A percentile compares a stretch with the other conserved stretches of the same genome.
These are phyloP conservation scores for Grigorovia transvaalensis DNA, from an alignment of 805 yeast genomes.

Conservation along the genomic window DNA sequence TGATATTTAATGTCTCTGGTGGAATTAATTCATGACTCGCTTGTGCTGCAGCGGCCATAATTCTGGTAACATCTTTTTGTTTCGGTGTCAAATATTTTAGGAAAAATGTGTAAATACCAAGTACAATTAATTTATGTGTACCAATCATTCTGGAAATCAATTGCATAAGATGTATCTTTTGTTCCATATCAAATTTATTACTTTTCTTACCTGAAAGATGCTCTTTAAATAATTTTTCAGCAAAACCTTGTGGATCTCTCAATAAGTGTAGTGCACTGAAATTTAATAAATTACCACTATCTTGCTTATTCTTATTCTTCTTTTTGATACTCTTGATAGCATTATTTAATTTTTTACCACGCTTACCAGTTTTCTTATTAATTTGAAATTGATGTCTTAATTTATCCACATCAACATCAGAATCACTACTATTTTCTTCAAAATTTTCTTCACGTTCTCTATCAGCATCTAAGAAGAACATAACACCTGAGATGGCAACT, in stretches of 20 bases:
- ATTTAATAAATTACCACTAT: slow-evolving; percentile 50
- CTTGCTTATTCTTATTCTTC: slow-evolving; percentile 46
- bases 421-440: slow-evolving; percentile 56
- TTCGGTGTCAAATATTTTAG: slow-evolving; percentile 88
- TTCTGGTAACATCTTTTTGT: slow-evolving; percentile 87
- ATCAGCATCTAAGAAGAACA: slow-evolving; percentile 91
- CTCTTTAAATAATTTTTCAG: slow-evolving; percentile 65
- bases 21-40: slow-evolving; percentile 95
- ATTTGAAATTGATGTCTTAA: slow-evolving; percentile 73
- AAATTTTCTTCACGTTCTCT: slow-evolving; percentile 63
- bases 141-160: slow-evolving; percentile 84
- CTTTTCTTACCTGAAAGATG: slow-evolving; percentile 63
- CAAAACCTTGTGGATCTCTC: slow-evolving; percentile 96
- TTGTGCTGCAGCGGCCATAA: slow-evolving; percentile 95
- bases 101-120: slow-evolving; percentile 83
- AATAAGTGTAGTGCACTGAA: slow-evolving; percentile 90
- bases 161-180: slow-evolving; percentile 80
- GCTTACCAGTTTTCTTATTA: slow-evolving; percentile 71
- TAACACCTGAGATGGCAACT: slow-evolving; percentile 81
- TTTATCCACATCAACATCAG: slow-evolving; percentile 62
- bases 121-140: slow-evolving; percentile 81
- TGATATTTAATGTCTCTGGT: slow-evolving; percentile 74
- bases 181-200: slow-evolving; percentile 72
- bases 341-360: slow-evolving; percentile 67
- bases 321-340: slow-evolving; percentile 64